phyloP scores from a whole-genome alignment of 441 rosid species.

The Aleurites moluccanus region DNA sequence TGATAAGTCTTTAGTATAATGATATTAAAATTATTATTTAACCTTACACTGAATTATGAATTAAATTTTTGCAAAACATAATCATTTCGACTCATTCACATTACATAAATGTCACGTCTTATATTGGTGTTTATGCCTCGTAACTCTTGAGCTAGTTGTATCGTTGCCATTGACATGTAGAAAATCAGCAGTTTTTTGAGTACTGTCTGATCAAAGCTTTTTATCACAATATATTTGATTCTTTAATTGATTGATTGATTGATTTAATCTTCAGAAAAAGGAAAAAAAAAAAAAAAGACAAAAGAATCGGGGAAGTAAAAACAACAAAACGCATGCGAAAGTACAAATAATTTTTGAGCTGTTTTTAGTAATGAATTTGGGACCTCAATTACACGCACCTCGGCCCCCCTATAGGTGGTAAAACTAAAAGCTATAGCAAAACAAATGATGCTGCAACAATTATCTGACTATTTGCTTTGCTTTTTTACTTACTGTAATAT shows the following conservation, averaged over 20 bases:
- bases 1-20: no score
- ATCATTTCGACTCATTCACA: no score
- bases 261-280: background rate
- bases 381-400: background rate
- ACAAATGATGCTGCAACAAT: background rate
- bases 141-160: background rate
- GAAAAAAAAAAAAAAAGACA: background rate
- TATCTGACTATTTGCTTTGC: background rate
- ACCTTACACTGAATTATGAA: no score
- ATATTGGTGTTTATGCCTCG: no score
- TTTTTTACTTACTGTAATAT: background rate
- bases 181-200: background rate
- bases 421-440: background rate
- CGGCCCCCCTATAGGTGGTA: background rate
- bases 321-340: background rate
- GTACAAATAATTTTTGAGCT: background rate
- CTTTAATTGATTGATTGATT: background rate
- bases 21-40: no score
- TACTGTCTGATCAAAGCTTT: background rate
- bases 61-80: no score
- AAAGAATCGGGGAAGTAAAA: background rate
- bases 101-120: no score
- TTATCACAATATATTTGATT: background rate
- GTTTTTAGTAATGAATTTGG: background rate
- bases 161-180: background rate